Base-by-base conservation (phyloP, 345 rosid species). In the Salix koriyanagi region DNA sequence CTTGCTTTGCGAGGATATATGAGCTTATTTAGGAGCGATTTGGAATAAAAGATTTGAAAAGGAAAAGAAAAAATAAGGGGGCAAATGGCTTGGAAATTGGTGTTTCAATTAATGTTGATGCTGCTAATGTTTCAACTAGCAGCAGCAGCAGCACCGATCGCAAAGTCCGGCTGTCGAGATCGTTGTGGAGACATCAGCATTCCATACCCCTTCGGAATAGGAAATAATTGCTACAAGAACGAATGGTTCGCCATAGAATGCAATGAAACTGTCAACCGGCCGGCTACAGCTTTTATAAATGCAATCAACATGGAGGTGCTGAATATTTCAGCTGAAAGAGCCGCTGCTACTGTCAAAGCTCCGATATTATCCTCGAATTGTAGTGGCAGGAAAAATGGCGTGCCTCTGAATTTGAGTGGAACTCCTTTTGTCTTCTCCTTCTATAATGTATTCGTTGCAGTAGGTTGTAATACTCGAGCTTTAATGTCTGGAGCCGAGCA, bases 151-250 rank as follows among this genome's bases (percentile, higher is more conserved):
- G 0, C 67, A 48, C 65, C 75, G 1, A 60, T 61, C 0, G 56
- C 66, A 0, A 41, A 37, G 18, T 7, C 26, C 12, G 12, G 12
- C 8, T 75, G 76, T 32, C 13, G 1, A 9, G 69, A 79, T 25
- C 46, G 2, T 8, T 71, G 83, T 28, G 79, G 83, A 26, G 25
- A 65, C 42, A 62, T 80, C 37, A 54, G 11, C 6, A 75, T 80
- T 54, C 76, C 75, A 2, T 70, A 28, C 41, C 79, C 83, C 0
- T 80, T 80, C 42, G 83, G 76, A 25, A 65, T 75, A 1, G n/a
- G 70, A 50, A 50, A 16, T 1, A 42, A 28, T 7, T 75, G 83
- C 23, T 75, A 54, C 34, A 8, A 2, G 48, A 67, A 56, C 37
- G 7, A 69, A 1, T 26, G n/a, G 61, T 79, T 75, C 48, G 28